These are phyloP conservation scores for Orychophragmus violaceus DNA, from an alignment of 345 rosid genomes.

Conservation along the genomic window DNA sequence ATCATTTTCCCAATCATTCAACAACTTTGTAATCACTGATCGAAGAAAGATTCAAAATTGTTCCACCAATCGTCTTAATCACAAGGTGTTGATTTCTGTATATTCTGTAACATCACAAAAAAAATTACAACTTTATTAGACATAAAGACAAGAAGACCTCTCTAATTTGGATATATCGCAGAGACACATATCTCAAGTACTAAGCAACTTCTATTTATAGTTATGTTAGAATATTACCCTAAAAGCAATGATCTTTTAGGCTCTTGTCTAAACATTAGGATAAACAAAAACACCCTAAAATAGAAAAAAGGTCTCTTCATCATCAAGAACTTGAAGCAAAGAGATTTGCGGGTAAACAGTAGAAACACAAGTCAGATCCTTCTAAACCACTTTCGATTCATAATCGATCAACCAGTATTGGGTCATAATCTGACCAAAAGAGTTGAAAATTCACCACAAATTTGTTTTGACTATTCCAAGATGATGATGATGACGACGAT, in stretches of 20 bases:
- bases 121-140: background rate
- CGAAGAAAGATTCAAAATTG: too few relatives aligned
- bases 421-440: too few relatives aligned
- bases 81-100: background rate
- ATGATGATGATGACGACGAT: background rate
- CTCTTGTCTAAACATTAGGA: background rate
- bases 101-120: background rate
- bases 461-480: background rate
- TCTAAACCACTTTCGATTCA: background rate
- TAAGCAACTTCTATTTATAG: background rate
- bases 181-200: background rate
- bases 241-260: background rate
- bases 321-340: background rate
- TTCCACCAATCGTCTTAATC: too few relatives aligned
- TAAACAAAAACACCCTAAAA: background rate
- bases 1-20: slow-evolving; percentile 48
- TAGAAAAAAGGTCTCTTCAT: background rate
- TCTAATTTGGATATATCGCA: background rate
- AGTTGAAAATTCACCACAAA: too few relatives aligned
- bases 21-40: background rate
- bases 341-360: too few relatives aligned
- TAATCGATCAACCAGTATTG: too few relatives aligned
- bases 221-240: background rate
- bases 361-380: background rate
- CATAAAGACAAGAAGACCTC: background rate